A percentile compares a stretch with the other conserved stretches of the same genome.
Evolutionary conservation across 1,139 yeast species (phyloP).

Genomic region (Suhomyces ambrosiae): DNA sequence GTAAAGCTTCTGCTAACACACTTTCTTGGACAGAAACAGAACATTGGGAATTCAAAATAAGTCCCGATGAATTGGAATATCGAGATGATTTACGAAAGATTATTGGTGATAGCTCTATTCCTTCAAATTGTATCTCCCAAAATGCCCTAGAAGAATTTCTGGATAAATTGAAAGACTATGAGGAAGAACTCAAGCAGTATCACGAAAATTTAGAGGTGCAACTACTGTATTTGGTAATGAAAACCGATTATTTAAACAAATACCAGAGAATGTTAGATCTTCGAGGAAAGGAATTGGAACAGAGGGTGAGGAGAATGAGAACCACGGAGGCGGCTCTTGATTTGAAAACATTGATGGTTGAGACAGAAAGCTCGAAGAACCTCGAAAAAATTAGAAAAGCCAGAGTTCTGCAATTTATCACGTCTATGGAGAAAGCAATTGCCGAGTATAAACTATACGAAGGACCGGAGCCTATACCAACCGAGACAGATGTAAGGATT

Average conservation of each 20-base stretch:
- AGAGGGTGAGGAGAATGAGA: conserved; percentile 3
- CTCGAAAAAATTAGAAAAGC: not conserved
- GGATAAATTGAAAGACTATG: conserved; percentile 7
- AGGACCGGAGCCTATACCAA: not conserved
- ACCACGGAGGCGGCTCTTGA: conserved; percentile 7
- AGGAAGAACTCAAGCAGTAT: conserved; percentile 5
- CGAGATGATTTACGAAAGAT: not conserved
- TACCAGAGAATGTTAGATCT: conserved; percentile 5
- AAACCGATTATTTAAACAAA: conserved; percentile 4
- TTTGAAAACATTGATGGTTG: not conserved
- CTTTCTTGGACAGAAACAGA: not conserved
- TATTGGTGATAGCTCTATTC: not conserved
- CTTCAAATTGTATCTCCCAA: not conserved
- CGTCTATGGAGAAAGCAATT: not conserved
- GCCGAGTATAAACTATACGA: conserved; percentile 2
- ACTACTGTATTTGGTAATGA: conserved; percentile 5
- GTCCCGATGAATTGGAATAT: conserved; percentile 2
- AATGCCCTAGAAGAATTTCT: conserved; percentile 1
- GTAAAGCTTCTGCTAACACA: not conserved
- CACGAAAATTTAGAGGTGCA: conserved; percentile 5
- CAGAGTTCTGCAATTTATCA: not conserved
- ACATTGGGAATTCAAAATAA: conserved; percentile 1
- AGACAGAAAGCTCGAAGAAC: not conserved
- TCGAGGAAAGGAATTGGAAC: conserved; percentile 1
- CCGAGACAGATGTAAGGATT: not conserved